These are phyloP conservation scores for Arthrobotrys megalospora DNA, from an alignment of 2,329 filamentous ascomycete species.

Conservation along the genomic window DNA sequence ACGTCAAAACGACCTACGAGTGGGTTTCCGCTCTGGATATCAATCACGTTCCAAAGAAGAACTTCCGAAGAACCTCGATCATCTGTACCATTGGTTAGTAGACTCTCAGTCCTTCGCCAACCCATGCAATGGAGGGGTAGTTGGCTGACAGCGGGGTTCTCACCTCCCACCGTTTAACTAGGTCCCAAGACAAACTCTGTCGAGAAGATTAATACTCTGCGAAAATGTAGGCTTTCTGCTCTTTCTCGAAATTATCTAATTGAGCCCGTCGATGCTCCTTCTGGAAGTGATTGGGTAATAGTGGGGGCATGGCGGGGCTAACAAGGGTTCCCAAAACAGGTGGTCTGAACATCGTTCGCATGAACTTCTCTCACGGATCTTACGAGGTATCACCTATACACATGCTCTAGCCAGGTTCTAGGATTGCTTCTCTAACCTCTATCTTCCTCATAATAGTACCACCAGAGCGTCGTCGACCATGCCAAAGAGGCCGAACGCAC, in stretches of 20 bases:
- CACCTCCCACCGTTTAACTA: slow-evolving; percentile 63
- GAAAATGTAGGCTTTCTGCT: slow-evolving; percentile 71
- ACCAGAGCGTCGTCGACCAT: slow-evolving; percentile 98
- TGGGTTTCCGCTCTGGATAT: slow-evolving; percentile 87
- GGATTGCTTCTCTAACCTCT: slow-evolving; percentile 2
- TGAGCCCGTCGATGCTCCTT: neutral
- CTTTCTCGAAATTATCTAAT: neutral
- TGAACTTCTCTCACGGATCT: slow-evolving; percentile 98
- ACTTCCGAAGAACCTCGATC: slow-evolving; percentile 97
- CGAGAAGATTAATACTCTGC: slow-evolving; percentile 95
- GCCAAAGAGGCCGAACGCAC: slow-evolving; percentile 85
- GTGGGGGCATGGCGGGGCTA: slow-evolving; percentile 52
- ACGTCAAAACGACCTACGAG: slow-evolving; percentile 67
- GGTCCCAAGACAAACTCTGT: slow-evolving; percentile 98
- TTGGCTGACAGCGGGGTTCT: slow-evolving; percentile 48
- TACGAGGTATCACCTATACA: slow-evolving; percentile 75
- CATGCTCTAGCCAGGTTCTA: neutral
- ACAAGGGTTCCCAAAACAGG: slow-evolving; percentile 69
- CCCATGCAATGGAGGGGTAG: slow-evolving; percentile 24
- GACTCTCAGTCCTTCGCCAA: neutral
- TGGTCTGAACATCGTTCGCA: slow-evolving; percentile 97
- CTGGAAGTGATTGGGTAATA: slow-evolving; percentile 22
- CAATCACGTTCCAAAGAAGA: slow-evolving; percentile 85
- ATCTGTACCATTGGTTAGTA: slow-evolving; percentile 91
- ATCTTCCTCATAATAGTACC: slow-evolving; percentile 75